Base-by-base conservation (phyloP, 192 early-diverging fungal species). In the Podila epicladia region DNA sequence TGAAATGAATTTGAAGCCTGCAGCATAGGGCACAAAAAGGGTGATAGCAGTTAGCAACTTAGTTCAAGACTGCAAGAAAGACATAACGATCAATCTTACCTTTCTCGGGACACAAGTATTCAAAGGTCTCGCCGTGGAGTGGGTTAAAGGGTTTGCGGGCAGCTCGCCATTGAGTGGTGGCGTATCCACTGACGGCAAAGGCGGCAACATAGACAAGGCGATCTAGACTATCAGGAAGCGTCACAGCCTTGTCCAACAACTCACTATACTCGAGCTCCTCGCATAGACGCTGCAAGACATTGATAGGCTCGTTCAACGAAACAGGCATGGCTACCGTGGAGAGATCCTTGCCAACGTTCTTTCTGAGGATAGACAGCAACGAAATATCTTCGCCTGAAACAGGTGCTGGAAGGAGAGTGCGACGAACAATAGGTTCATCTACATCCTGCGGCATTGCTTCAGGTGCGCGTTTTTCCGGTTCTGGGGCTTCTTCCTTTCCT, bases 101-200 rank as follows among this genome's bases (percentile, higher is more conserved):
- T 69, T 88, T 91, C 74, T 94, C 94, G 8, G 93, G 88, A 13
- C 95, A 87, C 64, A 96, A 89, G 77, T 85, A 92, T 82, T 99
- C 98, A 83, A 96, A 99, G 2, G 98, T 99, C 82, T 99, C 98
- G 58, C 96, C 97, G 79, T 97, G 90, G 53, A 99, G 88, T 22
- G 98, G 98, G 82, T 99, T 99, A 82, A 98, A 99, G 51, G 98
- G 98, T 84, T 99, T 99, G 70, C 97, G 87, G 19, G 90, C 94
- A 8, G 93, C 91, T 3, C 98, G 91, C 83, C 92, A 83, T 62
- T 95, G 92, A 6, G 95, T 93, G 12, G 93, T 92, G 48, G 96
- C 91, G 70, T 96, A 96, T 7, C 91, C 91, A 65, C 93, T 93
- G 28, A 97, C 89, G 8, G 93, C 94, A 87, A 97, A 98, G 4